Evolutionary conservation across 495 filamentous ascomycete species (phyloP), one percentile per base, ranked within the genome.

Genomic region (Lasiosphaeria miniovina): DNA sequence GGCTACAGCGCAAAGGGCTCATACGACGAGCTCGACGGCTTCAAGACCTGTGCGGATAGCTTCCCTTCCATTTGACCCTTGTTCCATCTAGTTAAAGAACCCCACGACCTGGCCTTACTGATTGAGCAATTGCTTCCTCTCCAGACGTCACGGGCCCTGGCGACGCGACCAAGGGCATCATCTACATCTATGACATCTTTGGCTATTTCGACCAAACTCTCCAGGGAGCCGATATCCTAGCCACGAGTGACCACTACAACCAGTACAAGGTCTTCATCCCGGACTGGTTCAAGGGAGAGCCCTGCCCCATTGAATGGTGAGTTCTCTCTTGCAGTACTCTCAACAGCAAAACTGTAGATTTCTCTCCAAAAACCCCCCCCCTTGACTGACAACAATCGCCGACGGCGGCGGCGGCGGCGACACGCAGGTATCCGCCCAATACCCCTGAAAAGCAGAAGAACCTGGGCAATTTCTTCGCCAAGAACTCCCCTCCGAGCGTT

Each of bases 391-490:
- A 3, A 8, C 7, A 8, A 8, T 41, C 12, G 7, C 12, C 12
- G 38, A 12, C 46, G 32, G 31, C 24, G n/a, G 6, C 46, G 38
- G 3, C 14, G 2, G 15, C n/a, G n/a, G 24, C 1, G 9, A 12
- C 33, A 6, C 6, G 3, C 33, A 70, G 77, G 78, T 90, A 88
- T 77, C 93, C 93, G 0, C 89, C 93, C 24, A 80, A 89, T 72
- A 96, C 78, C 51, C 76, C 87, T 17, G 90, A 96, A 68, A 91
- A 96, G 78, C 80, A 85, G 71, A 71, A 89, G 78, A 84, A 82
- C 59, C 77, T 98, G 6, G 83, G 83, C 52, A 79, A 78, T 33
- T 97, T 94, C 84, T 92, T 97, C 78, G 69, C 78, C 57, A 88
- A 81, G 62, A 77, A 84, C 63, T 82, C 84, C 0, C 85, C 89